Evolutionary conservation across 2,329 filamentous ascomycete species (phyloP).

Genomic region (Alternaria postmessia): DNA sequence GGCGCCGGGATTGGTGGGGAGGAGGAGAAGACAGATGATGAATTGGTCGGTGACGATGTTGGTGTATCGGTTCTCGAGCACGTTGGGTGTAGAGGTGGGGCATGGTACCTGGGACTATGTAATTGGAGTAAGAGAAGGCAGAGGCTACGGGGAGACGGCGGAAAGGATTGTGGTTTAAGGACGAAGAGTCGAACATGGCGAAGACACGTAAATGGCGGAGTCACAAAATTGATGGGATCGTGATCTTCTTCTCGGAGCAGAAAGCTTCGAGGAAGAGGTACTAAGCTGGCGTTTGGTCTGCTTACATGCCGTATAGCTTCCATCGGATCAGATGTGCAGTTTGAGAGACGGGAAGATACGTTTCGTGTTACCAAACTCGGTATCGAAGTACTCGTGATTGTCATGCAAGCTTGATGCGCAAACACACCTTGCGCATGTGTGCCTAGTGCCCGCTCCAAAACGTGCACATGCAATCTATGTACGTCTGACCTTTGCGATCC

Average conservation of each 20-base stretch:
- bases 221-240: neutral
- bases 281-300: neutral
- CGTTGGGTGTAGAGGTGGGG: neutral
- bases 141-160: slow-evolving; percentile 1
- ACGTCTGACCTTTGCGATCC: neutral
- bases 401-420: slow-evolving; percentile 10
- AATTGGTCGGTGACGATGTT: neutral
- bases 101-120: neutral
- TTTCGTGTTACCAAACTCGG: slow-evolving; percentile 7
- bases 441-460: neutral
- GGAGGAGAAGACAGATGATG: neutral
- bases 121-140: slow-evolving; percentile 1
- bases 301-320: neutral
- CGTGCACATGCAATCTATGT: neutral
- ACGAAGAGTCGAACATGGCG: slow-evolving; percentile 10
- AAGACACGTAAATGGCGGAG: neutral
- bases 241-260: neutral
- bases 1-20: neutral
- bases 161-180: slow-evolving; percentile 10
- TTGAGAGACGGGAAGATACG: slow-evolving; percentile 7
- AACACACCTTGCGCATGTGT: slow-evolving; percentile 2
- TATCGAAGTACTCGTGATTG: slow-evolving; percentile 5
- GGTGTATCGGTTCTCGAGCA: neutral
- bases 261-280: neutral
- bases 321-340: neutral